Percentiles rank a stretch among this genome's conserved stretches.
Conservation (phyloP, 1,284 basidiomycete species). For the Lignosus rhinocerotis region DNA sequence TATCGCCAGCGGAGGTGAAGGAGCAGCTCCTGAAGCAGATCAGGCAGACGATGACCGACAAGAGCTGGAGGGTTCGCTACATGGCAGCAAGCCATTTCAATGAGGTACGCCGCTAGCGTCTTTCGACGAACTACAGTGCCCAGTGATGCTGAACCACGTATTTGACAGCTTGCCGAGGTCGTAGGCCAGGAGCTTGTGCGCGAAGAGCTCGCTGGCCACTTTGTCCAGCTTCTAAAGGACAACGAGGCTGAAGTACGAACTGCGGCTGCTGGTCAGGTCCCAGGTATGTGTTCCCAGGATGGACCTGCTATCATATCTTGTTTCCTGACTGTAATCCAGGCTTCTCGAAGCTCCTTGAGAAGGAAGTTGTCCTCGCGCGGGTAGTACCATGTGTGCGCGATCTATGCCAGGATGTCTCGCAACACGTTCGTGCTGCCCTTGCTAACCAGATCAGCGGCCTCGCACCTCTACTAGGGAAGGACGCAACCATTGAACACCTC, state of each 20-base stretch:
- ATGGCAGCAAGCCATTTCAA: constrained; percentile 99
- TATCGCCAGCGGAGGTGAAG: constrained; percentile 87
- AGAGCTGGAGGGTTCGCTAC: constrained; percentile 98
- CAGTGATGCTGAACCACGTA: not conserved
- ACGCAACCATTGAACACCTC: constrained; percentile 96
- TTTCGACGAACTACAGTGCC: not conserved
- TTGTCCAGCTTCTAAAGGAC: constrained; percentile 94
- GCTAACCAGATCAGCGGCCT: constrained; percentile 98
- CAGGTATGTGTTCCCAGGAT: constrained; percentile 57
- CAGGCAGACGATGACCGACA: constrained; percentile 87
- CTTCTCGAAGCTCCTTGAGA: constrained; percentile 93
- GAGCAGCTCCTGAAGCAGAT: constrained; percentile 89
- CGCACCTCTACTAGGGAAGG: constrained; percentile 92
- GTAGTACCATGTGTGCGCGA: constrained; percentile 98
- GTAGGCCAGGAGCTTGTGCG: constrained; percentile 91
- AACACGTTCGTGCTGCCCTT: constrained; percentile 96
- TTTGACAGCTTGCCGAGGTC: constrained; percentile 81
- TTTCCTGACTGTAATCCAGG: constrained; percentile 52
- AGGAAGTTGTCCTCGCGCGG: constrained; percentile 90
- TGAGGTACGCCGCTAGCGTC: constrained; percentile 54
- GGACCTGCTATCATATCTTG: not conserved
- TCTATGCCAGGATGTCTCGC: constrained; percentile 90
- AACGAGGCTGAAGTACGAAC: constrained; percentile 99
- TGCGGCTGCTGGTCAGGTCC: constrained; percentile 94
- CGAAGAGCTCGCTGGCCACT: constrained; percentile 93